Evolutionary conservation across 2,329 filamentous ascomycete genomes (phyloP), one percentile per base, ranked within the genome.

Genomic region (Beauveria asiatica): DNA sequence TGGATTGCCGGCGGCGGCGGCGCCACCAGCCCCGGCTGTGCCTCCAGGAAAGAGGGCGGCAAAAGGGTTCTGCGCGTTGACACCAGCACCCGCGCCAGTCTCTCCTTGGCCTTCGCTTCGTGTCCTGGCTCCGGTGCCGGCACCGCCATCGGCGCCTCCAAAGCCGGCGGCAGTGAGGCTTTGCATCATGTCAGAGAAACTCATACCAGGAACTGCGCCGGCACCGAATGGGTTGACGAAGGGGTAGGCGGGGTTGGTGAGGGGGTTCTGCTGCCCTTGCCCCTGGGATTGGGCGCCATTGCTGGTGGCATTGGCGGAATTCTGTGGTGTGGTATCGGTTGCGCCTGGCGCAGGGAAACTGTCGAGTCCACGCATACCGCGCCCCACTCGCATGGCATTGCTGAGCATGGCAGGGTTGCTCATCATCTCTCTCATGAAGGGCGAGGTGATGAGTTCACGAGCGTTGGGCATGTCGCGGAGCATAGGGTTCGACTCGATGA

Each of bases 401-500:
- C 91, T 82, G 65, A 99, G 83, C 67, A 91, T 85, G 49, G 91
- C 84, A 4, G 94, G 94, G 70, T 95, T 92, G 63, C 91, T 93
- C 81, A 99, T 87, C 89, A 97, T 94, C 56, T 89, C 83, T 68
- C 94, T 84, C 76, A 97, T 92, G 64, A 92, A 83, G 0, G 92
- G 92, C 25, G 92, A 94, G 62, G 91, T 87, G 68, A 99, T 84
- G 74, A 97, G 88, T 70, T 95, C 85, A 66, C 92, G 85, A 23
- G 90, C 89, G 62, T 88, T 83, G 45, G 89, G 89, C 73, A 89
- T 83, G 62, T 84, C 82, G 67, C 87, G 83, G 19, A 92, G 78
- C 81, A 91, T 87, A 2, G 94, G 94, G 70, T 96, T 96, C 69
- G 88, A 85, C 67, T 94, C 85, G 67, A 99, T 92, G 83, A 97